Evolutionary conservation across 768 basidiomycete genomes (phyloP).

Genomic region (Rhodosporidiobolus odoratus): DNA sequence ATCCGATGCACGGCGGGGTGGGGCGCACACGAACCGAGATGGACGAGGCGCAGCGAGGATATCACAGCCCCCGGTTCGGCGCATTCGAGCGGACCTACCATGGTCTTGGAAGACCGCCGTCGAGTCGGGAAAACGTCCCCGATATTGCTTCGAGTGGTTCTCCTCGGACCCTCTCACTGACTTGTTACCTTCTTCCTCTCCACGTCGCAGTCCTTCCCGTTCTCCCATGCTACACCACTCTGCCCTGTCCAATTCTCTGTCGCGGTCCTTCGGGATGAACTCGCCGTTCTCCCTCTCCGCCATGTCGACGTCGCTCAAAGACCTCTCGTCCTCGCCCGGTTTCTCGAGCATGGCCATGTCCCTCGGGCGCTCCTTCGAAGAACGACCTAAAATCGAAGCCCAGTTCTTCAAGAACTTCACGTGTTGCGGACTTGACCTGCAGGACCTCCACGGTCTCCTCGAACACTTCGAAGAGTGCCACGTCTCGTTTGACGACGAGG

Average conservation of each 20-base stretch:
- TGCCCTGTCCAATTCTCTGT: conserved; percentile 33
- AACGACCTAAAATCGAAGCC: conserved; percentile 42
- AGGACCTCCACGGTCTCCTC: conserved; percentile 72
- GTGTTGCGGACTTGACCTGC: conserved; percentile 75
- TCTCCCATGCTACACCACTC: conserved; percentile 39
- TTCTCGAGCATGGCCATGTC: conserved; percentile 41
- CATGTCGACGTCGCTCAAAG: conserved; percentile 35
- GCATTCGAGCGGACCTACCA: no score
- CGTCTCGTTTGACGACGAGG: conserved; percentile 50
- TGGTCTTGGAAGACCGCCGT: not conserved
- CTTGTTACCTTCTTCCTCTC: not conserved
- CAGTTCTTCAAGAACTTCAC: conserved; percentile 71
- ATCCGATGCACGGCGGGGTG: not conserved
- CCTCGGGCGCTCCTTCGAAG: conserved; percentile 41
- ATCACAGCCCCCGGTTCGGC: no score
- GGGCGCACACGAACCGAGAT: not conserved
- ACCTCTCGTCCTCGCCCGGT: conserved; percentile 36
- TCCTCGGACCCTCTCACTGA: not conserved
- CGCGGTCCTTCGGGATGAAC: conserved; percentile 35
- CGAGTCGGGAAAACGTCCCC: not conserved
- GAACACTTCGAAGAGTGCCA: conserved; percentile 91
- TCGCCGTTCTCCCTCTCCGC: conserved; percentile 39
- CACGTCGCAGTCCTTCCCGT: conserved; percentile 11
- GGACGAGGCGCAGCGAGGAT: no score
- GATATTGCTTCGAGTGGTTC: no score